phyloP scores from a whole-genome alignment of 2,329 filamentous ascomycete species.

The Fusarium praegraminearum region DNA sequence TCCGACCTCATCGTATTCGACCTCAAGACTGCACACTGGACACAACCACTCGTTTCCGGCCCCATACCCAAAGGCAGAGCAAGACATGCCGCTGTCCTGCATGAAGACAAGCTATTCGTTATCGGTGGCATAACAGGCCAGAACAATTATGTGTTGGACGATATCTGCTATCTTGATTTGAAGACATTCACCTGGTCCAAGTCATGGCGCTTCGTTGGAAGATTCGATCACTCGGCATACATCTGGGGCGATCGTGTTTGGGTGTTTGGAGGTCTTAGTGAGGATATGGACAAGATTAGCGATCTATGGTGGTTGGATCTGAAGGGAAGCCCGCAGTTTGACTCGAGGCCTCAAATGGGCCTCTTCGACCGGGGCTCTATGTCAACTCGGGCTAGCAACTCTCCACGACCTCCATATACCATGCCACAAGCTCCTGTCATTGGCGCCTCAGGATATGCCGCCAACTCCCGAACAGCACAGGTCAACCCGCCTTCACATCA shows the following conservation, averaged over 20 bases:
- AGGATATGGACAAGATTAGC: slow-evolving; percentile 96
- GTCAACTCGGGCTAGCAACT: slow-evolving; percentile 58
- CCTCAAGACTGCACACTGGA: slow-evolving; percentile 94
- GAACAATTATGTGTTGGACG: slow-evolving; percentile 91
- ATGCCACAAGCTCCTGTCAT: slow-evolving; percentile 64
- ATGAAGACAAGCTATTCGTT: slow-evolving; percentile 97
- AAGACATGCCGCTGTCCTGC: slow-evolving; percentile 90
- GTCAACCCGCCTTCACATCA: slow-evolving; percentile 75
- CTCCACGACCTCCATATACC: slow-evolving; percentile 65
- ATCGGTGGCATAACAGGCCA: slow-evolving; percentile 95
- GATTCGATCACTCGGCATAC: slow-evolving; percentile 95
- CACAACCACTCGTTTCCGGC: slow-evolving; percentile 87
- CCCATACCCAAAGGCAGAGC: slow-evolving; percentile 89
- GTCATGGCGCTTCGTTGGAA: slow-evolving; percentile 92
- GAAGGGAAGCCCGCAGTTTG: slow-evolving; percentile 88
- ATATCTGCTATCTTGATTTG: slow-evolving; percentile 95
- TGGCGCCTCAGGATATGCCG: slow-evolving; percentile 73
- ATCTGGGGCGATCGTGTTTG: slow-evolving; percentile 92
- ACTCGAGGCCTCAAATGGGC: slow-evolving; percentile 72
- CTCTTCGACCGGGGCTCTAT: slow-evolving; percentile 61
- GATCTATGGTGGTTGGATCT: slow-evolving; percentile 98
- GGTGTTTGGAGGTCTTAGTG: slow-evolving; percentile 95
- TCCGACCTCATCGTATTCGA: slow-evolving; percentile 97
- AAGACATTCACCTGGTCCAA: slow-evolving; percentile 99
- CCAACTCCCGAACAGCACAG: slow-evolving; percentile 75